These are phyloP conservation scores for Penicillium bialowiezense DNA, from an alignment of 495 filamentous ascomycete species.

Conservation along the genomic window DNA sequence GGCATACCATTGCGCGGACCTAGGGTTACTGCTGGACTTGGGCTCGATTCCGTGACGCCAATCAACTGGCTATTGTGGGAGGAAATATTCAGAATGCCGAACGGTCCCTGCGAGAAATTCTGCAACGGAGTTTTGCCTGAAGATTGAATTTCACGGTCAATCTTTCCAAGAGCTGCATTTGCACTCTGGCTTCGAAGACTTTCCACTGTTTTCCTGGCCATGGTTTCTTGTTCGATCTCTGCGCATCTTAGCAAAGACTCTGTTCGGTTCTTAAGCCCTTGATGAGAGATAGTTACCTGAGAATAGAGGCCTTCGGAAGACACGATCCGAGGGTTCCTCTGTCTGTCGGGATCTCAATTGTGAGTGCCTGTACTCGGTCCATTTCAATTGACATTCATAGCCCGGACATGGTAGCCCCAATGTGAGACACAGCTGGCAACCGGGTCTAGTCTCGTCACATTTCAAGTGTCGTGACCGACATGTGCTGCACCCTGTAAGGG, in stretches of 20 bases:
- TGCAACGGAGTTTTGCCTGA: not conserved
- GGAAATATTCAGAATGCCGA: conserved; percentile 6
- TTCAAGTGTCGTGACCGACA: conserved; percentile 11
- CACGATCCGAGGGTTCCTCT: conserved; percentile 1
- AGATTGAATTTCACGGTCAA: not conserved
- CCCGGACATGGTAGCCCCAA: not conserved
- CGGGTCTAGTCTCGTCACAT: conserved; percentile 9
- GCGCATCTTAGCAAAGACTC: too few species aligned
- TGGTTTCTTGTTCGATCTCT: conserved; percentile 3
- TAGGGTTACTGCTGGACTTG: not conserved
- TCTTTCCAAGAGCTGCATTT: not conserved
- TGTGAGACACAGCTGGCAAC: conserved; percentile 5
- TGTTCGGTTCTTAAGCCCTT: too few species aligned
- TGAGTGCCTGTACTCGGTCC: not conserved
- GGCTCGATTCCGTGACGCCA: not conserved
- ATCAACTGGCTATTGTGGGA: not conserved
- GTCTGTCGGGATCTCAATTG: not conserved
- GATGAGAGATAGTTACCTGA: not conserved
- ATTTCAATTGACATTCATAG: conserved; percentile 5
- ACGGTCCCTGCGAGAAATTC: conserved; percentile 7
- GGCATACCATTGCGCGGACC: too few species aligned
- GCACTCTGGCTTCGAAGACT: conserved; percentile 1
- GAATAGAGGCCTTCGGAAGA: conserved; percentile 9
- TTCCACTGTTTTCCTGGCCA: not conserved
- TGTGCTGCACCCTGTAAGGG: conserved; percentile 7